Base-by-base conservation (phyloP, 1,139 yeast genomes). In the Saccharomyces hybrid region DNA sequence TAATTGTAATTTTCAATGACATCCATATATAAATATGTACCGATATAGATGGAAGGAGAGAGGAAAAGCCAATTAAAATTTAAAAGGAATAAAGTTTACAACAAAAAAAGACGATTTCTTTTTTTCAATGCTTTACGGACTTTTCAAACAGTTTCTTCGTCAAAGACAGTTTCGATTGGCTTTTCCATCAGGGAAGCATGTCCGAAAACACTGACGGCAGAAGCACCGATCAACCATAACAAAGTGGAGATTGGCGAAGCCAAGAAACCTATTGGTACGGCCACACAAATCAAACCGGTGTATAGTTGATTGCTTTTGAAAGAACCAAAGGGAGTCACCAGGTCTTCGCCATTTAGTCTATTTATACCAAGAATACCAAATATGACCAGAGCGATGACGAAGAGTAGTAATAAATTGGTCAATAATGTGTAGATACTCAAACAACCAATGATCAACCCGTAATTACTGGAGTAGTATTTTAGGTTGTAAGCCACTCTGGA, bases 171-270 rank as follows among this genome's bases (percentile, higher is more conserved):
- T 76, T 93, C 99, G 65, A 95, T 90, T 49, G 99, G 99, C 76
- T 93, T 93, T 71, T 95, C 99, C 89, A 95, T 83, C 62, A 95
- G 80, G 13, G 95, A 75, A 53, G 99, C 98, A 73, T 95, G 99
- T 13, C 96, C 83, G 55, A 91, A 77, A 52, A 95, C 93, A 51
- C 86, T 75, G 53, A 90, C 95, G 47, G 88, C 85, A 25, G 97
- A 87, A 7, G 97, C 95, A 63, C 99, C 99, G 69, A 95, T 83
- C 64, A 95, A 81, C 99, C 99, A 95, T 82, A 95, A 80, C 77
- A 95, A 75, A 31, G 99, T 90, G 56, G 95, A 82, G 64, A 95
- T 81, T 52, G 99, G 99, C 62, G 96, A 86, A 27, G 99, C 98
- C 65, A 90, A 76, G 70, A 95, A 83, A 13, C 96, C 96, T 63